Conservation (phyloP, 2,329 filamentous ascomycete genomes). For the Lasiodiplodia sp. region DNA sequence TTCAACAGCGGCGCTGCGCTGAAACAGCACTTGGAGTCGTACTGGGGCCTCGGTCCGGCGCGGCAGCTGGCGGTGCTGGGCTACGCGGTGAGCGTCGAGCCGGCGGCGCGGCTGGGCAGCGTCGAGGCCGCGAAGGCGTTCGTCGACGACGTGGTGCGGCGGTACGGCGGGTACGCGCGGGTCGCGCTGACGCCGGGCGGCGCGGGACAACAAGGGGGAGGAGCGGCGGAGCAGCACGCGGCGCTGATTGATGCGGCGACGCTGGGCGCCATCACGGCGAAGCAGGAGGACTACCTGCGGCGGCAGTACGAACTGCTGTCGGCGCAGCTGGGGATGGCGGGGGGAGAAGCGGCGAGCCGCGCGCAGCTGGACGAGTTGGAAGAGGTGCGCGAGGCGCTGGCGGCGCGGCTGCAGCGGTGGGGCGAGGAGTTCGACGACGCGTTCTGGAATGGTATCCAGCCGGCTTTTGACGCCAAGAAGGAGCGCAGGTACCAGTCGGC, state of each 20-base stretch:
- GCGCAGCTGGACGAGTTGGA: neutral
- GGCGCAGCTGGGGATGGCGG: neutral
- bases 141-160: neutral
- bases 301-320: neutral
- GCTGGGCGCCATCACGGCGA: neutral
- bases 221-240: neutral
- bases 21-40: conserved; percentile 8
- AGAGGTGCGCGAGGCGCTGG: conserved; percentile 15
- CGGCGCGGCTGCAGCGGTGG: conserved; percentile 38
- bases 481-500: conserved; percentile 43
- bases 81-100: conserved; percentile 21
- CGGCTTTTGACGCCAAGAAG: conserved; percentile 41
- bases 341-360: neutral
- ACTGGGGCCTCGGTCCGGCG: conserved; percentile 25
- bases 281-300: neutral
- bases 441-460: conserved; percentile 41
- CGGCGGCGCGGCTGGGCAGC: conserved; percentile 3
- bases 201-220: neutral
- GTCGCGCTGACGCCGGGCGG: neutral
- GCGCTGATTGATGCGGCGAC: conserved; percentile 11
- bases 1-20: conserved; percentile 5
- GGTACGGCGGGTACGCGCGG: neutral
- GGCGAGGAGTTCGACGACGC: conserved; percentile 41
- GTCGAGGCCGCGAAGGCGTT: conserved; percentile 11
- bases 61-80: conserved; percentile 24